Conservation (phyloP, 1,139 yeast species). For the Hansenula anomala region DNA sequence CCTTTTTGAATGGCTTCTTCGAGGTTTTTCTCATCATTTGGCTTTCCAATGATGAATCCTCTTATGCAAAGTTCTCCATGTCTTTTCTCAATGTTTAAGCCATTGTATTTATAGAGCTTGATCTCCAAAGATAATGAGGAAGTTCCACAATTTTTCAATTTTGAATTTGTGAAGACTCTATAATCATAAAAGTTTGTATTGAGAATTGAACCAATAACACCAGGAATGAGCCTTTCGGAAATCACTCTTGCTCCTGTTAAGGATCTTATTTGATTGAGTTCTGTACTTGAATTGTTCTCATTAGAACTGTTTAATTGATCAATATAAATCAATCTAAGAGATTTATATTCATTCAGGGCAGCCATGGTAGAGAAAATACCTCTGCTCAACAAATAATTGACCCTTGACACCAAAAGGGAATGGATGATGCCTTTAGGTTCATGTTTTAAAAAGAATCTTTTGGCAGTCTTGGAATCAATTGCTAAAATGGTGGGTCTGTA, state of each 20-base stretch:
- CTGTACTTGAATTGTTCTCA: slow-evolving; percentile 22
- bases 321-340: slow-evolving; percentile 39
- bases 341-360: slow-evolving; percentile 15
- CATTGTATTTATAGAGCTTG: slow-evolving; percentile 36
- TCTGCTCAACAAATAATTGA: slow-evolving; percentile 30
- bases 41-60: slow-evolving; percentile 65
- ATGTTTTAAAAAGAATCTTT: not conserved
- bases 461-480: slow-evolving; percentile 4
- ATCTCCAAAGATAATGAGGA: slow-evolving; percentile 31
- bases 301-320: slow-evolving; percentile 6
- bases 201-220: slow-evolving; percentile 54
- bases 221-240: slow-evolving; percentile 42
- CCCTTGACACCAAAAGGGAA: slow-evolving; percentile 22
- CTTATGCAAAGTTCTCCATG: slow-evolving; percentile 52
- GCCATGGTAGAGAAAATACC: slow-evolving; percentile 36
- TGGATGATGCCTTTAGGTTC: slow-evolving; percentile 2
- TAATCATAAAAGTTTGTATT: slow-evolving; percentile 61
- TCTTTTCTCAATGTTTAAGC: slow-evolving; percentile 29
- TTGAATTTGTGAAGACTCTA: slow-evolving; percentile 35
- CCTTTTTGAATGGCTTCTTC: slow-evolving; percentile 26
- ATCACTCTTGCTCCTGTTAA: slow-evolving; percentile 46
- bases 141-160: slow-evolving; percentile 28
- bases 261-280: slow-evolving; percentile 42
- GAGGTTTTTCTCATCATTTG: slow-evolving; percentile 26
- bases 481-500: slow-evolving; percentile 13